These are phyloP conservation scores for Metschnikowia gelsemii DNA, from an alignment of 805 yeast species.

Conservation along the genomic window DNA sequence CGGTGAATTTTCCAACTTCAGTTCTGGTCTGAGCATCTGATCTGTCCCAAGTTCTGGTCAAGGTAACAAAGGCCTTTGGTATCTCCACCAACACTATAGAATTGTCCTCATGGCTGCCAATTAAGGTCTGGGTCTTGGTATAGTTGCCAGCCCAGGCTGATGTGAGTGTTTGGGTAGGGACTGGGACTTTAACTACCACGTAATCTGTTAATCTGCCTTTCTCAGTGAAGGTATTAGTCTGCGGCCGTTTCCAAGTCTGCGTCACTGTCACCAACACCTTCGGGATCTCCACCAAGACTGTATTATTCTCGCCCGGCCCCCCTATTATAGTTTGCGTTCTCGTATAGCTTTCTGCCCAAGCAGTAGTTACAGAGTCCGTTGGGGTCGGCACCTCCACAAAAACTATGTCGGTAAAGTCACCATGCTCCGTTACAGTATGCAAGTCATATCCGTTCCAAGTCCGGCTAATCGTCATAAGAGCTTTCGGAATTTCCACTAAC, in stretches of 20 bases:
- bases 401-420: slow-evolving; percentile 5
- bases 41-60: not conserved
- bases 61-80: slow-evolving; percentile 3
- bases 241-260: slow-evolving; percentile 6
- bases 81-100: slow-evolving; percentile 13
- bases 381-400: slow-evolving; percentile 15
- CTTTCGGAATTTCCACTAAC: slow-evolving; percentile 13
- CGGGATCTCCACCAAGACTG: slow-evolving; percentile 16
- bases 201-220: slow-evolving; percentile 4
- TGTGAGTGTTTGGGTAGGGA: slow-evolving; percentile 2
- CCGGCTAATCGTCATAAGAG: not conserved
- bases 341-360: slow-evolving; percentile 9
- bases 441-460: slow-evolving; percentile 9
- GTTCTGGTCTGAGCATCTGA: not conserved
- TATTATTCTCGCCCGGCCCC: slow-evolving; percentile 8
- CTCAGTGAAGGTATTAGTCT: slow-evolving; percentile 2
- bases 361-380: slow-evolving; percentile 7
- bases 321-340: slow-evolving; percentile 4
- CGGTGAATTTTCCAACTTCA: not conserved
- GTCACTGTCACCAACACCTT: slow-evolving; percentile 11
- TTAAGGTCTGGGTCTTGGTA: not conserved
- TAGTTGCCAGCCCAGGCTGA: slow-evolving; percentile 5
- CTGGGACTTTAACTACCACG: slow-evolving; percentile 13
- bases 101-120: slow-evolving; percentile 8
- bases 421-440: slow-evolving; percentile 1